A percentile compares a stretch with the other conserved stretches of the same genome.
These are phyloP conservation scores for Fusarium armeniacum DNA, from an alignment of 2,329 filamentous ascomycete genomes.

Conservation along the genomic window DNA sequence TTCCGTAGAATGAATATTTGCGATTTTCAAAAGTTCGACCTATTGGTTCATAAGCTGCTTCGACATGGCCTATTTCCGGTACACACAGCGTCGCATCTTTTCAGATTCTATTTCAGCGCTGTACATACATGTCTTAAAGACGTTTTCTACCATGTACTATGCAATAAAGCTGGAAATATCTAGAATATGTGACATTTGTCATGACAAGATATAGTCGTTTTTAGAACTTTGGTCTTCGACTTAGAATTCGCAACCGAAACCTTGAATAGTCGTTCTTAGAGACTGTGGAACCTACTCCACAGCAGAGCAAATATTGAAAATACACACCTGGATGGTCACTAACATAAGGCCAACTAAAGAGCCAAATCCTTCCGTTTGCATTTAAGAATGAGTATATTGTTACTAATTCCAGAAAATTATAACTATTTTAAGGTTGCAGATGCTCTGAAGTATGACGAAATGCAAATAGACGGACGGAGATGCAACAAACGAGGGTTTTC, in stretches of 20 bases:
- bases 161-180: background rate
- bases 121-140: background rate
- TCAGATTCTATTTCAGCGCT: background rate
- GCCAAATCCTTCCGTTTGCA: background rate
- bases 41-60: background rate
- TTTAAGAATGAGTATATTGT: too few species aligned
- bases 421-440: background rate
- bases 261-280: background rate
- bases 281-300: background rate
- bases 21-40: too few species aligned
- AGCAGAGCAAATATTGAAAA: background rate
- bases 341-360: background rate
- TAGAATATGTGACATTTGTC: too few species aligned
- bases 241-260: too few species aligned
- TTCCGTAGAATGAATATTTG: background rate
- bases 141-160: background rate
- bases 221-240: too few species aligned
- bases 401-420: too few species aligned
- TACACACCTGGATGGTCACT: background rate
- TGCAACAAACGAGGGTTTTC: constrained; percentile 54
- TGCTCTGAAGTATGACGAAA: constrained; percentile 20
- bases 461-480: constrained; percentile 54
- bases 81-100: background rate
- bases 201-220: too few species aligned
- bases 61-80: background rate